Conservation (phyloP, 371 early-diverging fungal genomes). For the Mucor racemosus region DNA sequence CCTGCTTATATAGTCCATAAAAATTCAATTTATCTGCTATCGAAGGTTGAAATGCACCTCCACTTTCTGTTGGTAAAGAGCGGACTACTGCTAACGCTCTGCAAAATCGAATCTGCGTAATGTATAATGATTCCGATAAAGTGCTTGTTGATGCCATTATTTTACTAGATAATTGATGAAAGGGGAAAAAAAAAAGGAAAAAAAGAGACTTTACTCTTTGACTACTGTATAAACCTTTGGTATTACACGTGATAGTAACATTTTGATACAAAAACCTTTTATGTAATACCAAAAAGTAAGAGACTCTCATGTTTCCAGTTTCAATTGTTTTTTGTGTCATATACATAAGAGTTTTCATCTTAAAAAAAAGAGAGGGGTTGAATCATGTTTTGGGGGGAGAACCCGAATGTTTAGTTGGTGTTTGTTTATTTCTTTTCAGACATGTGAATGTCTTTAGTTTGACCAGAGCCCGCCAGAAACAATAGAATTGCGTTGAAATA, state of each 20-base stretch:
- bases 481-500: too few species aligned
- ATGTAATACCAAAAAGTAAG: not conserved
- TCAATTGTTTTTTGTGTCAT: not conserved
- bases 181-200: not conserved
- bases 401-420: not conserved
- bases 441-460: not conserved
- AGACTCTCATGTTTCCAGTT: not conserved
- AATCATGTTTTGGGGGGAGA: not conserved
- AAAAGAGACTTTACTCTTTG: not conserved
- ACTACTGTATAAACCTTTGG: not conserved
- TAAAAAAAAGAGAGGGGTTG: too few species aligned
- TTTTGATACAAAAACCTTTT: not conserved
- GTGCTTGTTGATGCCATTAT: not conserved
- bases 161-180: not conserved
- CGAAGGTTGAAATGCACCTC: slow-evolving; percentile 49
- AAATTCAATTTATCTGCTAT: slow-evolving; percentile 72
- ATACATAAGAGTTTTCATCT: not conserved
- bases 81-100: slow-evolving; percentile 36
- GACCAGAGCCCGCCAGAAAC: too few species aligned
- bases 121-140: slow-evolving; percentile 8
- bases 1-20: slow-evolving; percentile 82
- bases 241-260: not conserved
- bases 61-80: slow-evolving; percentile 22
- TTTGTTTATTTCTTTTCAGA: not conserved
- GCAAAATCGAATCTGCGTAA: slow-evolving; percentile 35